Evolutionary conservation across 2,329 filamentous ascomycete genomes (phyloP).

Genomic region (Colletotrichum orbiculare): DNA sequence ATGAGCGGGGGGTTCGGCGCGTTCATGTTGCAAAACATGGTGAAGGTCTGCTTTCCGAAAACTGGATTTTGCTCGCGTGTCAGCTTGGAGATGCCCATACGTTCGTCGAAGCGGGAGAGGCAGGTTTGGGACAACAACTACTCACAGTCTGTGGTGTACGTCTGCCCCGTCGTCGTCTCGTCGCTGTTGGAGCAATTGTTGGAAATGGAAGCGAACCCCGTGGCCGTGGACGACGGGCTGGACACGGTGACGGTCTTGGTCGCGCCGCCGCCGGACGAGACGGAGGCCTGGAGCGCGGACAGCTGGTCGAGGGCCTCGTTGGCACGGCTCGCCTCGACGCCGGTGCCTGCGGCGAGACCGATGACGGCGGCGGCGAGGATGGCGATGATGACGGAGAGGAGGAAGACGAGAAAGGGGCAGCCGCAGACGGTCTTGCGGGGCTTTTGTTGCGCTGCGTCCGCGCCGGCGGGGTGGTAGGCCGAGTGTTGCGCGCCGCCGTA

Average conservation of each 20-base stretch:
- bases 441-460: conserved; percentile 6
- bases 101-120: conserved; percentile 7
- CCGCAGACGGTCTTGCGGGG: conserved; percentile 30
- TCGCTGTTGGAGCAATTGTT: conserved; percentile 52
- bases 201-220: conserved; percentile 47
- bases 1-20: conserved; percentile 50
- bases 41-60: conserved; percentile 49
- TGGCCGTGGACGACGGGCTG: conserved; percentile 41
- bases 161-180: conserved; percentile 48
- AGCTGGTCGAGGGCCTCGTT: conserved; percentile 49
- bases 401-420: conserved; percentile 51
- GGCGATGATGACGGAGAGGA: conserved; percentile 54
- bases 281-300: conserved; percentile 42
- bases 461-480: conserved; percentile 8
- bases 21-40: conserved; percentile 57
- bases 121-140: background rate
- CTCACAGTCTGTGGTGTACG: conserved; percentile 54
- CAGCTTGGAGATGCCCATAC: conserved; percentile 14
- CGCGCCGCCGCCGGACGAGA: conserved; percentile 31
- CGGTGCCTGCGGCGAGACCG: conserved; percentile 57
- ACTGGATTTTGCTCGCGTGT: conserved; percentile 42
- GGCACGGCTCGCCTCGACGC: conserved; percentile 53
- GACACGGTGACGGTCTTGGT: conserved; percentile 36
- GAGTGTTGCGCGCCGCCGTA: conserved; percentile 20
- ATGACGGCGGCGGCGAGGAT: conserved; percentile 54